Conservation (phyloP, 2,329 filamentous ascomycete genomes). For the Huntiella bhutanensis region DNA sequence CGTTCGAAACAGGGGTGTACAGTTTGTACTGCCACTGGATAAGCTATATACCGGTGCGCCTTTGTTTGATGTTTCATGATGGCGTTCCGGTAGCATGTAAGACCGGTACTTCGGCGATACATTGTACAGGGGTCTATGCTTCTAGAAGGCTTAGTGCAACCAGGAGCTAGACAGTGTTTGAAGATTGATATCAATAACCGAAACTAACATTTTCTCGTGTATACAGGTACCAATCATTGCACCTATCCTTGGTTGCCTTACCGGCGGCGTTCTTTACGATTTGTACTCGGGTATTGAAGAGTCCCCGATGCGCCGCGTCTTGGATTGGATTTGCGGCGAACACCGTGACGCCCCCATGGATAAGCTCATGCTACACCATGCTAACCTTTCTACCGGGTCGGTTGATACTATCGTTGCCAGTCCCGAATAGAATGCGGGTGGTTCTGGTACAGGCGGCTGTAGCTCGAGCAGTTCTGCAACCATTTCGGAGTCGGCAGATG, state of each 20-base stretch:
- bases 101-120: not conserved
- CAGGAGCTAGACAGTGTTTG: not conserved
- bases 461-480: no score
- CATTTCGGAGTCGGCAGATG: no score
- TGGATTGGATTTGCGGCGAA: constrained; percentile 10
- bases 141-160: not conserved
- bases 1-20: no score
- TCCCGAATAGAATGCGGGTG: not conserved
- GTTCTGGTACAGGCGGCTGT: not conserved
- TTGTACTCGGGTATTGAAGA: constrained; percentile 48
- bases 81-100: no score
- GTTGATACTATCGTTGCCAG: constrained; percentile 9
- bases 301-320: constrained; percentile 46
- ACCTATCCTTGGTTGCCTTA: constrained; percentile 44
- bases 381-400: constrained; percentile 5
- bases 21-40: no score
- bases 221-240: constrained; percentile 44
- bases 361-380: constrained; percentile 5
- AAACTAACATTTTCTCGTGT: no score
- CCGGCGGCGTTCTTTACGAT: constrained; percentile 50
- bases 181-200: no score
- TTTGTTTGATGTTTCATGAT: no score
- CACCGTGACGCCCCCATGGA: constrained; percentile 1
- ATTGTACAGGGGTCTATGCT: not conserved
- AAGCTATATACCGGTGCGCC: no score